Evolutionary conservation across 164 flowering plant species (phyloP).

Genomic region (Aristolochia contorta): DNA sequence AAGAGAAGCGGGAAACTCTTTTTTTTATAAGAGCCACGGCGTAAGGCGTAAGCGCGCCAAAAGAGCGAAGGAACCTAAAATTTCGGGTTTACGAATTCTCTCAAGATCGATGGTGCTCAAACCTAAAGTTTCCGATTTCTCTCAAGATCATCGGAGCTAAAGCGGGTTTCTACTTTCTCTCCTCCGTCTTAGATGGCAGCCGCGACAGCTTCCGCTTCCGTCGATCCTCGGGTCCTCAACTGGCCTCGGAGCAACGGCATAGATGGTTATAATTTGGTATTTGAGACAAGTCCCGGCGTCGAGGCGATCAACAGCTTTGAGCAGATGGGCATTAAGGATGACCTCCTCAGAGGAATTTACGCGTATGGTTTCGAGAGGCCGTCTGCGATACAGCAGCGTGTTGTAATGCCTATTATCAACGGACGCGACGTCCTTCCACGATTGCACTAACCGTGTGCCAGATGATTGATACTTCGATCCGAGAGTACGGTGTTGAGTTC

Average conservation of each 20-base stretch:
- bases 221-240: constrained; percentile 33
- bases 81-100: no score
- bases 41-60: no score
- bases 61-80: no score
- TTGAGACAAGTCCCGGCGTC: constrained; percentile 77
- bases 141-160: no score
- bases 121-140: no score
- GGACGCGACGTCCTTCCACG: constrained; percentile 97
- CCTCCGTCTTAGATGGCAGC: neutral
- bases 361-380: constrained; percentile 84
- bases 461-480: constrained; percentile 50
- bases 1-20: no score
- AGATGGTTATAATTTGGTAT: constrained; percentile 52
- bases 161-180: no score
- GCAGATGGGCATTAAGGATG: constrained; percentile 75
- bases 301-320: constrained; percentile 66
- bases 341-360: constrained; percentile 77
- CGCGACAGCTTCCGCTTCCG: constrained; percentile 12
- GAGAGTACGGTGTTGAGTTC: constrained; percentile 39
- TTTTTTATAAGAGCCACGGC: no score
- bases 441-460: constrained; percentile 92
- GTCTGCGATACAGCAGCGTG: constrained; percentile 90
- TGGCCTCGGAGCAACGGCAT: constrained; percentile 15
- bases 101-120: no score
- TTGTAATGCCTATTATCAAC: constrained; percentile 72